phyloP scores from a whole-genome alignment of 176 grass and related monocot genomes.

The Secale cereale region DNA sequence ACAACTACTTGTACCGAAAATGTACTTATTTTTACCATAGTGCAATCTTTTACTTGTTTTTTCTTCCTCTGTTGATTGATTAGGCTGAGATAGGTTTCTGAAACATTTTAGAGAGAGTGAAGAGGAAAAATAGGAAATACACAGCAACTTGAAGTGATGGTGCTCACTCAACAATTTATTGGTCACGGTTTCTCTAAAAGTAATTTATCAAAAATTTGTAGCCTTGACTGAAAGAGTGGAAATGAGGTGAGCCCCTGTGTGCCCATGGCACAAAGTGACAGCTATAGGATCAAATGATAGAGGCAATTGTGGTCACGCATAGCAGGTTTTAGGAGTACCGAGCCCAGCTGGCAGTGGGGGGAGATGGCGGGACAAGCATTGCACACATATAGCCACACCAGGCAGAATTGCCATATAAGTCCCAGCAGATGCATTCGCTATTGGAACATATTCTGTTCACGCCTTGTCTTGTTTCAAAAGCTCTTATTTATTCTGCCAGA shows the following conservation, averaged over 20 bases:
- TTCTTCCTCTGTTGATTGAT: neutral
- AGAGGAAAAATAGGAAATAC: neutral
- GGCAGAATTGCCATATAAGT: slow-evolving; percentile 45
- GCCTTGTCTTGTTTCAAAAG: slow-evolving; percentile 34
- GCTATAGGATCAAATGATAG: slow-evolving; percentile 48
- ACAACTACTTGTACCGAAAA: neutral
- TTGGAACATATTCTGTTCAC: slow-evolving; percentile 35
- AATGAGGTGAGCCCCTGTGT: slow-evolving; percentile 25
- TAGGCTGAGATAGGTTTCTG: neutral
- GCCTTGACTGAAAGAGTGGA: slow-evolving; percentile 29
- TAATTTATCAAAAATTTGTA: slow-evolving; percentile 23
- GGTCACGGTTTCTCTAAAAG: neutral
- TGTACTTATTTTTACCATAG: neutral
- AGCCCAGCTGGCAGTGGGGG: slow-evolving; percentile 40
- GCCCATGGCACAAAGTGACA: slow-evolving; percentile 35
- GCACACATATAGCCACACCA: slow-evolving; percentile 21
- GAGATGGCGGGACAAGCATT: slow-evolving; percentile 24
- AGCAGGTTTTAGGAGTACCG: slow-evolving; percentile 51
- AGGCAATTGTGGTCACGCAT: slow-evolving; percentile 37
- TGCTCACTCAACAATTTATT: neutral
- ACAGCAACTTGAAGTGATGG: neutral
- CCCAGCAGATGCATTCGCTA: slow-evolving; percentile 38
- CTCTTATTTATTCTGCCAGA: slow-evolving; percentile 23
- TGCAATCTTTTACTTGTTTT: neutral
- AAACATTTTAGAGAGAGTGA: neutral